Conservation (phyloP, 2,329 filamentous ascomycete genomes). For the Penicillium sp. region DNA sequence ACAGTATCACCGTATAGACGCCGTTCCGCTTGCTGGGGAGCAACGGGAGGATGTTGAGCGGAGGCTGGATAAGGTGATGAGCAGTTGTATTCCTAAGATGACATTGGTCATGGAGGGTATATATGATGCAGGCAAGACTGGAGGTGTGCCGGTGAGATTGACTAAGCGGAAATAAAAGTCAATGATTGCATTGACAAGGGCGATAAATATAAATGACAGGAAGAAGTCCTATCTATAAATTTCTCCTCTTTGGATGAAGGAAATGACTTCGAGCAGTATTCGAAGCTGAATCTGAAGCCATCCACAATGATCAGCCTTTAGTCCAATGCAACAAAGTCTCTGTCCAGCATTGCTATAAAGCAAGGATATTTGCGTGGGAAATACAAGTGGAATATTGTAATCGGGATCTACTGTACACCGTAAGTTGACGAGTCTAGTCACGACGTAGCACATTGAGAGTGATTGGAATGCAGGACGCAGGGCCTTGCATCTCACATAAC, state of each 20-base stretch:
- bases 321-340: neutral
- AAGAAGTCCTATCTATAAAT: too few relatives aligned
- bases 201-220: too few relatives aligned
- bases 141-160: neutral
- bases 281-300: neutral
- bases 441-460: too few relatives aligned
- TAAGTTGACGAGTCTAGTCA: neutral
- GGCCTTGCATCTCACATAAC: too few relatives aligned
- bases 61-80: neutral
- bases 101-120: neutral
- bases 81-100: neutral
- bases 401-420: neutral
- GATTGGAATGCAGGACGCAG: too few relatives aligned
- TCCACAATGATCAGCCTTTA: neutral
- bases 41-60: too few relatives aligned
- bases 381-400: neutral
- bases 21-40: too few relatives aligned
- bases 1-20: too few relatives aligned
- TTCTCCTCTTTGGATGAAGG: too few relatives aligned
- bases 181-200: too few relatives aligned
- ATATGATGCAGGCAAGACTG: neutral
- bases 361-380: neutral
- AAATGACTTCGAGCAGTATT: neutral
- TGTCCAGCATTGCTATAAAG: neutral
- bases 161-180: neutral